These are phyloP conservation scores for Medicago arabica DNA, from an alignment of 306 rosid species.

Conservation along the genomic window DNA sequence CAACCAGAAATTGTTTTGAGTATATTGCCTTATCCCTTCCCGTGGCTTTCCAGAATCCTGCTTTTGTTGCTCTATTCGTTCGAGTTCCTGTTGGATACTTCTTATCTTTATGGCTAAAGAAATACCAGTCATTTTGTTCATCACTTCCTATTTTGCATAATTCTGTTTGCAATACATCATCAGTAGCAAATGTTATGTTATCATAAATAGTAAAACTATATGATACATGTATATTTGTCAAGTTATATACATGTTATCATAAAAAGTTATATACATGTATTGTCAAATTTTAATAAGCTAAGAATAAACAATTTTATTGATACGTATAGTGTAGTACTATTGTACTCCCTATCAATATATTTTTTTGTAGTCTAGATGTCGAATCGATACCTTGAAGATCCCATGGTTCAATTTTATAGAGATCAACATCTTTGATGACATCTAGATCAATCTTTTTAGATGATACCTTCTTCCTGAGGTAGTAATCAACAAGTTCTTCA, in stretches of 20 bases:
- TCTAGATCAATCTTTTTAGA: conserved; percentile 79
- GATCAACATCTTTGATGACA: conserved; percentile 86
- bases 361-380: background rate
- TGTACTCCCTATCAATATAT: no score
- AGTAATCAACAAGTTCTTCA: conserved; percentile 92
- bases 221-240: no score
- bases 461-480: conserved; percentile 75
- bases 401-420: conserved; percentile 92
- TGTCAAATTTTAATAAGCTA: no score
- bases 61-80: conserved; percentile 87
- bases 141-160: conserved; percentile 78
- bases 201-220: no score
- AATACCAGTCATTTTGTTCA: conserved; percentile 89
- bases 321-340: no score
- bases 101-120: conserved; percentile 91
- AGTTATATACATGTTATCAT: no score
- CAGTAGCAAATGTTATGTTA: no score
- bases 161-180: conserved; percentile 45
- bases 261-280: no score
- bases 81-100: conserved; percentile 90
- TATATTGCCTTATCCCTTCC: conserved; percentile 93
- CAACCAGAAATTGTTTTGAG: conserved; percentile 66
- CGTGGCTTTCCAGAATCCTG: conserved; percentile 98
- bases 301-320: no score
- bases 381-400: conserved; percentile 76